phyloP scores from a whole-genome alignment of 108 stramenopile species.

The Aurantiochytrium sp. region DNA sequence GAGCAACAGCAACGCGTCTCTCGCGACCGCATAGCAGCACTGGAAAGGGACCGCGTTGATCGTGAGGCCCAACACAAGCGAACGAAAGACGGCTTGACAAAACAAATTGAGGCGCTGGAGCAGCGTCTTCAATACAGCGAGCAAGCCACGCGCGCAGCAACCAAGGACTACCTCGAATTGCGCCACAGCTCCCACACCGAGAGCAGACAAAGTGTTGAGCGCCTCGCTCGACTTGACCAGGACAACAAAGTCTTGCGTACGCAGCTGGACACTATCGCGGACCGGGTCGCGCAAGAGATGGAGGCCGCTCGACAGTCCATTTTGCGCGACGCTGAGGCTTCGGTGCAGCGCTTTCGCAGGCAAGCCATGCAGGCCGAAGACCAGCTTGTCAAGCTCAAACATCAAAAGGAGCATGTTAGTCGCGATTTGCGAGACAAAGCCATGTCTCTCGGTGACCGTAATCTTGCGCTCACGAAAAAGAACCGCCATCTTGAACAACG shows the following conservation, averaged over 20 bases:
- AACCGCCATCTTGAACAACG: background rate
- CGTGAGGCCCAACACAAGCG: background rate
- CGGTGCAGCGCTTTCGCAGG: background rate
- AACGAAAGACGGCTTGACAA: background rate
- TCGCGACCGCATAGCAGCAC: background rate
- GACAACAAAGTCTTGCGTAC: background rate
- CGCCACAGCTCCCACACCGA: background rate
- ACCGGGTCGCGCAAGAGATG: background rate
- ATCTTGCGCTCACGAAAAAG: background rate
- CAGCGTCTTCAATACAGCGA: background rate
- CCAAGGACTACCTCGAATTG: slow-evolving; percentile 14
- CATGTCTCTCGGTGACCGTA: background rate
- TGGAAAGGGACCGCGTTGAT: background rate
- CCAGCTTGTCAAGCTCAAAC: background rate
- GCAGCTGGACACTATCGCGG: background rate
- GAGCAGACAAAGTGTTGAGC: background rate
- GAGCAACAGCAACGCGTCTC: background rate
- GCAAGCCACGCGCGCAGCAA: background rate
- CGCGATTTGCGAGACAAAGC: background rate
- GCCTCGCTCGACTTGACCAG: background rate
- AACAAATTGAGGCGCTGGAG: background rate
- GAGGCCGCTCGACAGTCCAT: background rate
- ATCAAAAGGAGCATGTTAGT: background rate
- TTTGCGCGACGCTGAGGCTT: background rate
- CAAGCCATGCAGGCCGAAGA: background rate